Evolutionary conservation across 345 rosid species (phyloP).

Genomic region (Arabidopsis arenosa): DNA sequence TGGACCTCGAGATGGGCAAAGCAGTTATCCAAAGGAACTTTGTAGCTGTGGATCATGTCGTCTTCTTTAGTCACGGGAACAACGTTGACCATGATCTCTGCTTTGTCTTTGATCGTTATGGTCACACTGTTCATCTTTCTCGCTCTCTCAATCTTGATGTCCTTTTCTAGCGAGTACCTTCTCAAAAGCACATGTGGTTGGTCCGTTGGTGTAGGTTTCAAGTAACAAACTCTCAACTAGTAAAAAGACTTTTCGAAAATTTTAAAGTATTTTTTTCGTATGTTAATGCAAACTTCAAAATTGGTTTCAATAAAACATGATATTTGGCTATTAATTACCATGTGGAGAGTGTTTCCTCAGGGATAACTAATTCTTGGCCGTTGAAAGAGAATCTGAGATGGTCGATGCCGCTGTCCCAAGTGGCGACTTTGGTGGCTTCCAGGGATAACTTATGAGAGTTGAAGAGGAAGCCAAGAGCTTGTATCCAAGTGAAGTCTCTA

Average conservation of each 20-base stretch:
- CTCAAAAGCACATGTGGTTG: neutral
- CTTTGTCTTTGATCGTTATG: conserved; percentile 47
- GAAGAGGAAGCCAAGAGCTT: conserved; percentile 52
- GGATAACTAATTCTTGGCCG: conserved; percentile 50
- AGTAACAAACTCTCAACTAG: neutral
- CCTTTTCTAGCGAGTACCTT: conserved; percentile 43
- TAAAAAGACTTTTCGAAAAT: neutral
- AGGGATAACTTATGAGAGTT: conserved; percentile 55
- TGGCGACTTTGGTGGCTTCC: conserved; percentile 53
- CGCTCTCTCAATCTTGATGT: conserved; percentile 56
- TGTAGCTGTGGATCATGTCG: conserved; percentile 57
- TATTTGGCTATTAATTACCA: conserved; percentile 42
- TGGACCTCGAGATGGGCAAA: conserved; percentile 69
- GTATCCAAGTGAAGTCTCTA: conserved; percentile 64
- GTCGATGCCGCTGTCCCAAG: conserved; percentile 58
- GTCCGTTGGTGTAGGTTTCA: neutral
- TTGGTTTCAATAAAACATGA: neutral
- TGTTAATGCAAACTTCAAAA: neutral
- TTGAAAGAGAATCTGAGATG: conserved; percentile 59
- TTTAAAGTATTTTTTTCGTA: no score
- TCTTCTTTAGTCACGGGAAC: conserved; percentile 71
- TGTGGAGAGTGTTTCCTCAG: conserved; percentile 50
- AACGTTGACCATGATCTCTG: conserved; percentile 58
- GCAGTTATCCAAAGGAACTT: conserved; percentile 55
- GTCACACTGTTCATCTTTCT: conserved; percentile 53